Conservation (phyloP, 2,329 filamentous ascomycete species). For the Coleophoma eucalyptorum region DNA sequence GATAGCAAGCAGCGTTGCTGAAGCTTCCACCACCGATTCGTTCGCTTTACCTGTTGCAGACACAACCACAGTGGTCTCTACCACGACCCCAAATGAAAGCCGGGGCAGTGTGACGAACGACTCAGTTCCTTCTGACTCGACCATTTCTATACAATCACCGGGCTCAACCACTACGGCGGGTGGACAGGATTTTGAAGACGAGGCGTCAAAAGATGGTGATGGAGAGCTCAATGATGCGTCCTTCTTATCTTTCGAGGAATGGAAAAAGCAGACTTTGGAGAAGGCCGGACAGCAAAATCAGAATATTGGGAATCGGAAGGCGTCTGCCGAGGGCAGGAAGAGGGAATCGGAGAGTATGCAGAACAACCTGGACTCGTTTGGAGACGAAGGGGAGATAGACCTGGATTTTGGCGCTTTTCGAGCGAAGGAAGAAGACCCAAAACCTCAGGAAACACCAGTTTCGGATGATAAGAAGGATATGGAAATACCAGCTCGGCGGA, state of each 20-base stretch:
- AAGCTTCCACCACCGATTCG: neutral
- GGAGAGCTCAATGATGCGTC: slow-evolving; percentile 53
- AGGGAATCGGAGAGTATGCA: slow-evolving; percentile 52
- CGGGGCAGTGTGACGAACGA: no score
- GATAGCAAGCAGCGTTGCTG: neutral
- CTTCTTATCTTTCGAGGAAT: slow-evolving; percentile 97
- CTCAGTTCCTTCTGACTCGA: neutral
- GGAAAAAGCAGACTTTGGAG: slow-evolving; percentile 90
- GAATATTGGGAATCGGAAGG: slow-evolving; percentile 55
- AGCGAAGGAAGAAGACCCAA: slow-evolving; percentile 18
- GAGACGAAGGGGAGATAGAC: slow-evolving; percentile 86
- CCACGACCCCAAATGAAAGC: no score
- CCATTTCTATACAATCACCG: neutral
- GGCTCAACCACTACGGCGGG: neutral
- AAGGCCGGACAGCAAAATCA: slow-evolving; percentile 77
- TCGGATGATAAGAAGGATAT: slow-evolving; percentile 4
- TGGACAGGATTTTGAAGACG: neutral
- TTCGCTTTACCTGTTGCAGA: no score
- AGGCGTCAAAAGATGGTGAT: slow-evolving; percentile 6
- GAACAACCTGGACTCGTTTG: slow-evolving; percentile 72
- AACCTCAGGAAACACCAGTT: slow-evolving; percentile 14
- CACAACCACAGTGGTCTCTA: no score
- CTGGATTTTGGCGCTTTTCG: slow-evolving; percentile 66
- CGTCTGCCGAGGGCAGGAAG: slow-evolving; percentile 41
- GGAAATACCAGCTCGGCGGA: slow-evolving; percentile 19